These are phyloP conservation scores for Fusarium sp. DNA, from an alignment of 2,329 filamentous ascomycete species.

Conservation along the genomic window DNA sequence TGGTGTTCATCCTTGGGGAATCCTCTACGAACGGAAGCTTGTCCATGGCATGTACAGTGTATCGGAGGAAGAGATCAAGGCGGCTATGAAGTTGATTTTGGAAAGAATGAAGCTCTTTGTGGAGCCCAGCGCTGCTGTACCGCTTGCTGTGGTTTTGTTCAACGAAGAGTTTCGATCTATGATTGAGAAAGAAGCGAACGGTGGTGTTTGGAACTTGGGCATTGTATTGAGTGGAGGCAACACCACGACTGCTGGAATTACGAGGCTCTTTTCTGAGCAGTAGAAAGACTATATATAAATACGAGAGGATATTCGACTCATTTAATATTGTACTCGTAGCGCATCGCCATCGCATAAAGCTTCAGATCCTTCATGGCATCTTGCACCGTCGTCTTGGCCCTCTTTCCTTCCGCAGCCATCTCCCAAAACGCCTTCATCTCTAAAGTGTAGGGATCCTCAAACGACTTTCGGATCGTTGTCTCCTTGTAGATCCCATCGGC, in stretches of 20 bases:
- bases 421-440: slow-evolving; percentile 52
- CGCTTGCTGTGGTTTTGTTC: background rate
- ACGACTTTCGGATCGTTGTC: slow-evolving; percentile 55
- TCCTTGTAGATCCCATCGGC: slow-evolving; percentile 53
- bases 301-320: background rate
- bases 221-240: slow-evolving; percentile 2
- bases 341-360: slow-evolving; percentile 35
- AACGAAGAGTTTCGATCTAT: background rate
- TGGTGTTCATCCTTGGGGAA: background rate
- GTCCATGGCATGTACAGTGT: background rate
- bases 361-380: slow-evolving; percentile 49
- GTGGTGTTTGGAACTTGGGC: background rate
- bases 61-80: background rate
- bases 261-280: background rate
- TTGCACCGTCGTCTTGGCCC: slow-evolving; percentile 44
- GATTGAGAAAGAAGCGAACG: background rate
- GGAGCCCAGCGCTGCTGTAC: background rate
- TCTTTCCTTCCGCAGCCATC: slow-evolving; percentile 34
- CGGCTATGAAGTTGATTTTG: background rate
- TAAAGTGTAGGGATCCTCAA: slow-evolving; percentile 55
- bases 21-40: background rate
- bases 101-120: slow-evolving; percentile 3
- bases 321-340: background rate
- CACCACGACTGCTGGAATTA: background rate
- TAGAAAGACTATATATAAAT: no score